phyloP scores from a whole-genome alignment of 305 asterid genomes.

The Petunia hybrid region DNA sequence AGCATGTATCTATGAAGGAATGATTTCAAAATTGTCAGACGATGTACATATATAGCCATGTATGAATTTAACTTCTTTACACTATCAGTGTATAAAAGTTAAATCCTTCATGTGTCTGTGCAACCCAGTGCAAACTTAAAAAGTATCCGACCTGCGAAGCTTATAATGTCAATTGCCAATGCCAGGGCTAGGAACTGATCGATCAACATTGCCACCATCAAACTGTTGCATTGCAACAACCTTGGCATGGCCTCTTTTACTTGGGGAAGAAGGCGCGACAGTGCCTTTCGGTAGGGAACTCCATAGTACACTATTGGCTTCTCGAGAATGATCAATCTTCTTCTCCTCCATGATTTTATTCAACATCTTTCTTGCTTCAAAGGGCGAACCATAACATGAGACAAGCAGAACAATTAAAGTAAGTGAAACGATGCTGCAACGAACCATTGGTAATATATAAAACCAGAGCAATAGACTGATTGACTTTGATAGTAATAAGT shows the following conservation, averaged over 20 bases:
- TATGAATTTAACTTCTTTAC: too few species aligned
- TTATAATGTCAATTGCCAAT: conserved; percentile 50
- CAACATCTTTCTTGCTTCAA: conserved; percentile 38
- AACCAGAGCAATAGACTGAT: neutral
- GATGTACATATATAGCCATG: too few species aligned
- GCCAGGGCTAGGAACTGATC: conserved; percentile 71
- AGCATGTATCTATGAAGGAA: too few species aligned
- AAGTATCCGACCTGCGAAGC: neutral
- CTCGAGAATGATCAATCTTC: conserved; percentile 31
- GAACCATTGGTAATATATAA: neutral
- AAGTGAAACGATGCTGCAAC: neutral
- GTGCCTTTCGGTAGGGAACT: conserved; percentile 50
- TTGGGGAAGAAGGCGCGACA: conserved; percentile 51
- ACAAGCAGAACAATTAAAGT: conserved; percentile 20
- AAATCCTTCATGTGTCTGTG: neutral
- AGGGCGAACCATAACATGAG: conserved; percentile 14
- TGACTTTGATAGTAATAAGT: neutral
- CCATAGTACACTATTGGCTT: conserved; percentile 38
- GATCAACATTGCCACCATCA: conserved; percentile 52
- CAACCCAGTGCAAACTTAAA: neutral
- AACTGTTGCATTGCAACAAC: conserved; percentile 59
- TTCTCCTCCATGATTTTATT: conserved; percentile 10
- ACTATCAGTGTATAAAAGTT: too few species aligned
- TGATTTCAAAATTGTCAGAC: too few species aligned
- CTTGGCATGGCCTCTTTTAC: conserved; percentile 53